Conservation (phyloP, 768 basidiomycete genomes). For the Hirschioporus abietinus region DNA sequence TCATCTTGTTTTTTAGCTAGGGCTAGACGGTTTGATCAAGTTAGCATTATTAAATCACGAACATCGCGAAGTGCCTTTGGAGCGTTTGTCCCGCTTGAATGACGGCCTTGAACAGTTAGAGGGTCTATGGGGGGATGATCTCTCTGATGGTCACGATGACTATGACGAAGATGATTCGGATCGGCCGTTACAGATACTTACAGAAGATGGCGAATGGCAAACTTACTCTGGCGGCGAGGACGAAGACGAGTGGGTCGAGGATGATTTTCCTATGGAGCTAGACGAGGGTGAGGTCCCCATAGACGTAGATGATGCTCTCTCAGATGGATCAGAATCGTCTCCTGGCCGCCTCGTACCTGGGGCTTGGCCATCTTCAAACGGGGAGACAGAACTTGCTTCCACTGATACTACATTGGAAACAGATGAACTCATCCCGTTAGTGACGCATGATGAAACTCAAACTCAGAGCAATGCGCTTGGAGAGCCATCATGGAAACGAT, state of each 20-base stretch:
- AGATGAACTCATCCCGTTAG: constrained; percentile 1
- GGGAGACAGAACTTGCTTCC: background rate
- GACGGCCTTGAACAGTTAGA: constrained; percentile 81
- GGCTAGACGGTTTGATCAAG: constrained; percentile 67
- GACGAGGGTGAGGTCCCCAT: constrained; percentile 16
- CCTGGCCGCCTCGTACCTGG: background rate
- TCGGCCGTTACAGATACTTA: constrained; percentile 30
- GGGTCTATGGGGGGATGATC: constrained; percentile 51
- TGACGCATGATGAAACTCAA: constrained; percentile 22
- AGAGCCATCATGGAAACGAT: constrained; percentile 67
- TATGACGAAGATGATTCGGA: constrained; percentile 24
- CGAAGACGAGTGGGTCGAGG: constrained; percentile 27
- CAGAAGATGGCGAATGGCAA: constrained; percentile 35
- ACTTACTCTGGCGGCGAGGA: constrained; percentile 20
- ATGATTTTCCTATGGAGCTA: constrained; percentile 32
- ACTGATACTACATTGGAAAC: background rate
- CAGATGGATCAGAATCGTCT: background rate
- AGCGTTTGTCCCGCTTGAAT: constrained; percentile 68
- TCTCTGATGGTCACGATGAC: constrained; percentile 32
- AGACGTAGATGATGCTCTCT: background rate
- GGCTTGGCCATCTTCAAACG: background rate
- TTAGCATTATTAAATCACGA: constrained; percentile 62
- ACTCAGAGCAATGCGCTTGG: constrained; percentile 27
- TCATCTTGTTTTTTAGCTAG: constrained; percentile 41
- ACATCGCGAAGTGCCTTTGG: constrained; percentile 48